phyloP scores from a whole-genome alignment of 768 basidiomycete genomes.

The Pilatotrama ljubarskyi region DNA sequence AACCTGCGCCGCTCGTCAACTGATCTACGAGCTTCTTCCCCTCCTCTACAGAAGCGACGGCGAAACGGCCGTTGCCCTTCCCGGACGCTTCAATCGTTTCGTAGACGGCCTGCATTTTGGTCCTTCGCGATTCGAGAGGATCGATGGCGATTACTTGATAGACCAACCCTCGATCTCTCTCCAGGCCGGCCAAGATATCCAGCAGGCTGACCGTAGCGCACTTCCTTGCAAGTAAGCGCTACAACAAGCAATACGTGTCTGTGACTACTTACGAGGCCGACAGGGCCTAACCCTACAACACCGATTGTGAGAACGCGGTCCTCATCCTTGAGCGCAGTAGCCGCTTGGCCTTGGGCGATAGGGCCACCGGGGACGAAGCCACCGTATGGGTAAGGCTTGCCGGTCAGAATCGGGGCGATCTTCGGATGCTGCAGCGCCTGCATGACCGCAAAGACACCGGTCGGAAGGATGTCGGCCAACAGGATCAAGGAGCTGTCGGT shows the following conservation, averaged over 20 bases:
- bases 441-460: slow-evolving; percentile 73
- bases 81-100: slow-evolving; percentile 45
- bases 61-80: slow-evolving; percentile 50
- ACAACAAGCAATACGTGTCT: neutral
- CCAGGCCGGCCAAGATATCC: slow-evolving; percentile 51
- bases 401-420: slow-evolving; percentile 57
- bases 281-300: slow-evolving; percentile 75
- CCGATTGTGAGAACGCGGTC: slow-evolving; percentile 62
- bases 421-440: slow-evolving; percentile 77
- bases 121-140: slow-evolving; percentile 53
- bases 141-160: slow-evolving; percentile 69
- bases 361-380: slow-evolving; percentile 12
- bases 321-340: slow-evolving; percentile 38
- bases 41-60: slow-evolving; percentile 50
- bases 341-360: neutral
- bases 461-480: slow-evolving; percentile 78
- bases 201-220: slow-evolving; percentile 66
- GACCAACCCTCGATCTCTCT: slow-evolving; percentile 30
- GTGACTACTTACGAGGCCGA: slow-evolving; percentile 57
- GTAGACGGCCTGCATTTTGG: slow-evolving; percentile 62
- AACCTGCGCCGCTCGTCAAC: slow-evolving; percentile 61
- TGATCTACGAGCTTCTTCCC: slow-evolving; percentile 48
- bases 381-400: slow-evolving; percentile 54
- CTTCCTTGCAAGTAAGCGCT: slow-evolving; percentile 26
- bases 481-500: slow-evolving; percentile 70